Evolutionary conservation across 2,329 filamentous ascomycete genomes (phyloP).

Genomic region (Ilyonectria robusta): DNA sequence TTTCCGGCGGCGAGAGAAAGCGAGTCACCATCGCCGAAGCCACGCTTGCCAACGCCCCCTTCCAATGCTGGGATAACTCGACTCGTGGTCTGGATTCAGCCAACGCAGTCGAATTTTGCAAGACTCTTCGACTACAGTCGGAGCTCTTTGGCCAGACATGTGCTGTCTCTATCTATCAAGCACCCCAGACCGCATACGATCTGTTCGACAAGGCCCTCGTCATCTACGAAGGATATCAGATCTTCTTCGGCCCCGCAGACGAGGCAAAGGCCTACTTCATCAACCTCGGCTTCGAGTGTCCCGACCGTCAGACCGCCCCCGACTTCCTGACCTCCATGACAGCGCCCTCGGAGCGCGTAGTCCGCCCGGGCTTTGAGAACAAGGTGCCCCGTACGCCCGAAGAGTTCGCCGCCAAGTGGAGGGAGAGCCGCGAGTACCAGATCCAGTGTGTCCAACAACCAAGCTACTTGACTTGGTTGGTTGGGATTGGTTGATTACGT

Average conservation of each 20-base stretch:
- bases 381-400: slow-evolving; percentile 23
- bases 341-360: slow-evolving; percentile 17
- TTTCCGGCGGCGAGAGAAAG: slow-evolving; percentile 27
- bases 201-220: slow-evolving; percentile 30
- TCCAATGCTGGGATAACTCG: slow-evolving; percentile 31
- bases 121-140: slow-evolving; percentile 21
- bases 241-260: slow-evolving; percentile 24
- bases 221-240: slow-evolving; percentile 27
- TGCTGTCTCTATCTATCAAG: slow-evolving; percentile 30
- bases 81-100: slow-evolving; percentile 25
- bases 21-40: slow-evolving; percentile 31
- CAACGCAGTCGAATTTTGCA: slow-evolving; percentile 31
- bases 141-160: slow-evolving; percentile 30
- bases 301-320: slow-evolving; percentile 22
- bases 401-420: slow-evolving; percentile 25
- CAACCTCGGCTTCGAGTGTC: slow-evolving; percentile 29
- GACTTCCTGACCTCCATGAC: slow-evolving; percentile 31
- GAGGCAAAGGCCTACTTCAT: slow-evolving; percentile 25
- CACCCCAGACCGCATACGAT: slow-evolving; percentile 28
- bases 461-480: too few species aligned
- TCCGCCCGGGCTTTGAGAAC: slow-evolving; percentile 19
- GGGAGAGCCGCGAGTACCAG: background rate
- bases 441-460: too few species aligned
- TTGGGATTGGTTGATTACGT: too few species aligned
- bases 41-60: slow-evolving; percentile 21